Base-by-base conservation (phyloP, 2,329 filamentous ascomycete genomes). In the Stagonosporopsis vannaccii region DNA sequence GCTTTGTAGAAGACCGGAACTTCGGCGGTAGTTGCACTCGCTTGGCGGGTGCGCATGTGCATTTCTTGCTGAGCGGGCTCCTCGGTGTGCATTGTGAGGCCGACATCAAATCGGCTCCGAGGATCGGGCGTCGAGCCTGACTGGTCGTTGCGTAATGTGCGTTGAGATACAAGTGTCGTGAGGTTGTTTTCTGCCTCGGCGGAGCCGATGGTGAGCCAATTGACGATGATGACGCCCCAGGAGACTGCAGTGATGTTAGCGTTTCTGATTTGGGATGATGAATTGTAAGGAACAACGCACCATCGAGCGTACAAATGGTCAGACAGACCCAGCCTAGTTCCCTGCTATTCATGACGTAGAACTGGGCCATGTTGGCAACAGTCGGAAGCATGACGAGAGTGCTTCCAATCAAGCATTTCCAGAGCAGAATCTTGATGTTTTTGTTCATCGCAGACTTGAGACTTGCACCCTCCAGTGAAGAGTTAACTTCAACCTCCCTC, bases 291-390 rank as follows among this genome's bases (percentile, higher is more conserved):
- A 11, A 23, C 15, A 6, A 68, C 72, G 43, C 61, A 78, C 76
- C 66, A 58, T 79, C 77, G 19, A 76, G 45, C 0, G 69, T 73
- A 59, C 77, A 79, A 4, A 77, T 65, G 1, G 68, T 72, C 32
- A 77, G 69, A 51, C 77, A 78, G 1, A 78, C 59, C 77, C 74
- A 78, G 0, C 67, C 74, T 6, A 73, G 63, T 53, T 78, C 74
- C 7, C 68, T 56, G 1, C 72, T 74, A 11, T 66, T 59, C 44
- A 70, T 66, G 25, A 58, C 63, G 67, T 49, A 78, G 59, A 50
- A 77, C 28, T 25, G 62, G 54, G 20, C 47, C 61, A 78, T 62
- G 48, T 78, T 79, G 12, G 66, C 68, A 4, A 76, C 67, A 1
- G 76, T 77, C 6, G 74, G 73, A 1, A 76, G 25, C 55, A 77